Percentiles rank a stretch among this genome's conserved stretches.
Conservation (phyloP, 257 asterid genomes). For the Lithospermum erythrorhizon region DNA sequence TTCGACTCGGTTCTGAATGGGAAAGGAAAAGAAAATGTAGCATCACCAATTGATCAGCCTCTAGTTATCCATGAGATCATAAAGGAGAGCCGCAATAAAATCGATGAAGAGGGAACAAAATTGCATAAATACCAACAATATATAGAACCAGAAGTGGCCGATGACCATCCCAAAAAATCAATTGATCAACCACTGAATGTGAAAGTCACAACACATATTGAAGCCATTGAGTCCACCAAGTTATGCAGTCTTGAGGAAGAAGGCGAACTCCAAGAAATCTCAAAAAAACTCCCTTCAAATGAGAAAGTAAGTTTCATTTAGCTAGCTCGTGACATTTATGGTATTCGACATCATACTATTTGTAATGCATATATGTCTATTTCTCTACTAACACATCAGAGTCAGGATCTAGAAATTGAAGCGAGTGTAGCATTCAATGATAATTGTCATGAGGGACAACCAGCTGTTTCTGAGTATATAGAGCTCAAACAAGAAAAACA, state of each 20-base stretch:
- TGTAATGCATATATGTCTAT: background rate
- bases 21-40: slow-evolving; percentile 15
- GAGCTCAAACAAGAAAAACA: background rate
- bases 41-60: slow-evolving; percentile 18
- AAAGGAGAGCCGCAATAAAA: slow-evolving; percentile 23
- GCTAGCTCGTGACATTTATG: background rate
- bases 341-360: too few species aligned
- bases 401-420: slow-evolving; percentile 8
- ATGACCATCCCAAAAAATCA: background rate
- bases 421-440: slow-evolving; percentile 15
- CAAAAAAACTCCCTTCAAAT: slow-evolving; percentile 15
- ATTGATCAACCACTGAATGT: slow-evolving; percentile 10
- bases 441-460: slow-evolving; percentile 16
- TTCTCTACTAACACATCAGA: background rate
- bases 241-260: slow-evolving; percentile 19
- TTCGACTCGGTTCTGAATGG: slow-evolving; percentile 26
- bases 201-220: slow-evolving; percentile 5
- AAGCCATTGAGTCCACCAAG: slow-evolving; percentile 11
- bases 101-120: slow-evolving; percentile 16
- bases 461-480: background rate
- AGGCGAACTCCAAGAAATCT: slow-evolving; percentile 17
- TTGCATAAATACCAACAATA: slow-evolving; percentile 17
- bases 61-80: slow-evolving; percentile 30
- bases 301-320: slow-evolving; percentile 29
- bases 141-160: slow-evolving; percentile 16